Evolutionary conservation across 2,329 filamentous ascomycete genomes (phyloP), one percentile per base, ranked within the genome.

Genomic region (Xylaria sp.): DNA sequence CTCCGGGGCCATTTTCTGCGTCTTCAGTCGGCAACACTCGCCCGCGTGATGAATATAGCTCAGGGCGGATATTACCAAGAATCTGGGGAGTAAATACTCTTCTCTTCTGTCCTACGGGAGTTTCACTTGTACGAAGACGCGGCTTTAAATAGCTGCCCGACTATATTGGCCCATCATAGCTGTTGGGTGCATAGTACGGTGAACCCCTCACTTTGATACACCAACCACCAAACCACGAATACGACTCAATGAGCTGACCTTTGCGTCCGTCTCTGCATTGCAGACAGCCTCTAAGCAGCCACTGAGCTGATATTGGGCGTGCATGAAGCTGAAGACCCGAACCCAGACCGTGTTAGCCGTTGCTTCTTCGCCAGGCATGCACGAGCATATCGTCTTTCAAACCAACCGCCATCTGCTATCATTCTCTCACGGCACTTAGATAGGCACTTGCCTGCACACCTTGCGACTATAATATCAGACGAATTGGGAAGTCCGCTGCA

Each of bases 1-100:
- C 46, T 78, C 73, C 54, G 75, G 77, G 3, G 76, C 71, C 80
- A 81, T 81, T 41, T 37, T 63, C 25, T 41, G 39, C 28, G 20
- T 60, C 58, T 37, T 63, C 6, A 23, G 34, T 54, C 41, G 13
- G 6, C 9, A 10, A 48, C 32, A 50, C 13, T 32, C 23, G 46
- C 46, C 12, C 13, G n/a, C 1, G 18, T 25, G 32, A 32, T 9
- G 18, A 7, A 61, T 57, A 64, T 34, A 12, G 50, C 13, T 41
- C 20, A 8, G 60, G 44, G 23, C 10, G 58, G 61, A 51, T 20
- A 41, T 12, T 41, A 48, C 20, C 48, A 18, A 44, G 37, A 34
- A 63, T 48, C 5, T 23, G 2, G 15, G 12, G 12, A 34, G 12
- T 1, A 13, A 39, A 3, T 6, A 18, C 25, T 15, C 9, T 51